phyloP scores from a whole-genome alignment of 2,329 filamentous ascomycete species.

The Cyclaneusma minus region DNA sequence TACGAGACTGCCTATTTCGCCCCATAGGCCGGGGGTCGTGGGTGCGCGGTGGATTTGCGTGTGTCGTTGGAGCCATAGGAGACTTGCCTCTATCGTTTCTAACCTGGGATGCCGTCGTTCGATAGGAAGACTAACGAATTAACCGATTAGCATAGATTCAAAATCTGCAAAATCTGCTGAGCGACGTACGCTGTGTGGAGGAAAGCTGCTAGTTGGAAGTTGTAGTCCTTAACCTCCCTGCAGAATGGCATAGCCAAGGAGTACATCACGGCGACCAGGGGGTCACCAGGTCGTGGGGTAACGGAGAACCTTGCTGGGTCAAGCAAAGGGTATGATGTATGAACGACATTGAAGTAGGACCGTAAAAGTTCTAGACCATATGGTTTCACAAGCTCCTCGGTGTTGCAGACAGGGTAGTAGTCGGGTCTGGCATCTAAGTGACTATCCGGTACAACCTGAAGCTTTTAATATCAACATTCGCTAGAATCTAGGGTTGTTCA shows the following conservation, averaged over 20 bases:
- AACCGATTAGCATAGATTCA: no score
- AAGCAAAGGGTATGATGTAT: slow-evolving; percentile 12
- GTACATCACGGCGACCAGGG: slow-evolving; percentile 11
- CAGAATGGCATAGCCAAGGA: slow-evolving; percentile 12
- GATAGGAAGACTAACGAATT: slow-evolving; percentile 8
- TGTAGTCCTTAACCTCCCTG: no score
- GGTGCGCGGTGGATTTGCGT: slow-evolving; percentile 5
- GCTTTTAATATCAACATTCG: no score
- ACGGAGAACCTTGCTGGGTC: slow-evolving; percentile 10
- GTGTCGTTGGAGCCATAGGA: slow-evolving; percentile 10
- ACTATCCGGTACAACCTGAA: slow-evolving; percentile 13
- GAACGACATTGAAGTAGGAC: slow-evolving; percentile 12
- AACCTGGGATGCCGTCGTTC: slow-evolving; percentile 11
- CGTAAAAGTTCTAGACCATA: slow-evolving; percentile 8
- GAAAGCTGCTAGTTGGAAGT: no score
- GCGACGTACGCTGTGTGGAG: slow-evolving; percentile 9
- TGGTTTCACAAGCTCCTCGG: slow-evolving; percentile 9
- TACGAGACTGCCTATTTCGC: slow-evolving; percentile 8
- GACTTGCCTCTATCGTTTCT: slow-evolving; percentile 12
- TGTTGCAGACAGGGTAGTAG: slow-evolving; percentile 11
- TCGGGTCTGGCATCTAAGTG: slow-evolving; percentile 11
- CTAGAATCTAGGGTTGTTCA: neutral
- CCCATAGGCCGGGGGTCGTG: slow-evolving; percentile 7
- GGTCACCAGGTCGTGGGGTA: slow-evolving; percentile 7
- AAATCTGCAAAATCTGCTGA: slow-evolving; percentile 1